Conservation (phyloP, 1,284 basidiomycete species). For the Pseudozyma tsukubaensis region DNA sequence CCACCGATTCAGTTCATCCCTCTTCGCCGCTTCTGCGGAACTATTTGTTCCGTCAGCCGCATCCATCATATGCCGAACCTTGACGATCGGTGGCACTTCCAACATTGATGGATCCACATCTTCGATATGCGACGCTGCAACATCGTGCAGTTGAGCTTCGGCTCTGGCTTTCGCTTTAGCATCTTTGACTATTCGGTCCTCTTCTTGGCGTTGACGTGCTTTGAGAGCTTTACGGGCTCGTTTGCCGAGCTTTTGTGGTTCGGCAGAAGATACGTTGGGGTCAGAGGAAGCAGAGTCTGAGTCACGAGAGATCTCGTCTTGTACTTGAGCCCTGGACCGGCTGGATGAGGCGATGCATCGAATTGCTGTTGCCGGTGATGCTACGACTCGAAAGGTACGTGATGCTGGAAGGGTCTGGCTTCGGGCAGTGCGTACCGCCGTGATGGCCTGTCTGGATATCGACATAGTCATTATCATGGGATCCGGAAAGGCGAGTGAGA, state of each 20-base stretch:
- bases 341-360: conserved; percentile 27
- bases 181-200: conserved; percentile 15
- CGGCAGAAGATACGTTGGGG: neutral
- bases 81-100: conserved; percentile 7
- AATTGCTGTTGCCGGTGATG: neutral
- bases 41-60: neutral
- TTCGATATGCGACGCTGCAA: no score
- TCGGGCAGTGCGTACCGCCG: no score
- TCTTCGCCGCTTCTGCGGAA: neutral
- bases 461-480: no score
- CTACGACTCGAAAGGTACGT: no score
- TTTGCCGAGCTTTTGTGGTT: conserved; percentile 34
- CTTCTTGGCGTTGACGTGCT: conserved; percentile 23
- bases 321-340: conserved; percentile 17
- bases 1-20: conserved; percentile 5
- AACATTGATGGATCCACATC: no score
- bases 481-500: no score
- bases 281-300: neutral
- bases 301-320: neutral
- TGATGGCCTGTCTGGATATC: no score
- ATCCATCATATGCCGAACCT: conserved; percentile 22
- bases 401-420: no score
- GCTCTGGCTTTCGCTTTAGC: conserved; percentile 13
- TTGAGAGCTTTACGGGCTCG: conserved; percentile 32
- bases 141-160: neutral